Evolutionary conservation across 2,329 filamentous ascomycete species (phyloP).

Genomic region (Fusarium verticillioides): DNA sequence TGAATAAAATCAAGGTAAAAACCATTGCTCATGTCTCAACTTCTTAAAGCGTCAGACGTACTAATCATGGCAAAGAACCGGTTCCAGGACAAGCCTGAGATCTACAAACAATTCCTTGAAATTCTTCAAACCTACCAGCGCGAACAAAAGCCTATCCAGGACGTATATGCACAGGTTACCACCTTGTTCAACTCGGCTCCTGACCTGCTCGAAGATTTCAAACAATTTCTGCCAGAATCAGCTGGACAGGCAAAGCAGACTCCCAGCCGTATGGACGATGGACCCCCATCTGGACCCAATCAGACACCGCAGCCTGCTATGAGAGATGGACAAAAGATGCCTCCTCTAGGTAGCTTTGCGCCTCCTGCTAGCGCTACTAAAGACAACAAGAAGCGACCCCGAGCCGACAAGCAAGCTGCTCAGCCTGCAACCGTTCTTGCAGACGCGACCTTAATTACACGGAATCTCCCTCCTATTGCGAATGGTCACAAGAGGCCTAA

Average conservation of each 20-base stretch:
- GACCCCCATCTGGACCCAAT: conserved; percentile 54
- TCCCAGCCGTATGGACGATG: conserved; percentile 69
- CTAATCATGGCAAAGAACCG: conserved; percentile 75
- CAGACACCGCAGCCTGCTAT: conserved; percentile 66
- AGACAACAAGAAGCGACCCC: conserved; percentile 88
- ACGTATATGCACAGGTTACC: conserved; percentile 97
- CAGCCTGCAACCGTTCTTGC: conserved; percentile 57
- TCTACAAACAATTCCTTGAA: conserved; percentile 99
- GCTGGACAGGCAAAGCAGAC: conserved; percentile 63
- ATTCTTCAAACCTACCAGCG: conserved; percentile 98
- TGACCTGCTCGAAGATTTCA: conserved; percentile 96
- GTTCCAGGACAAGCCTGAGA: conserved; percentile 95
- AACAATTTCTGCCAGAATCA: conserved; percentile 96
- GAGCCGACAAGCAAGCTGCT: conserved; percentile 65
- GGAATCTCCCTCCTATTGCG: conserved; percentile 47
- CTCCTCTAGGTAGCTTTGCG: conserved; percentile 94
- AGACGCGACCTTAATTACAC: conserved; percentile 55
- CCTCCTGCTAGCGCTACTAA: conserved; percentile 83
- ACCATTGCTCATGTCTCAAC: neutral
- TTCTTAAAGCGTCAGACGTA: conserved; percentile 10
- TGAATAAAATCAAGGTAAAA: conserved; percentile 98
- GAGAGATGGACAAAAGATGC: conserved; percentile 79
- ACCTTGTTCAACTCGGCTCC: conserved; percentile 92
- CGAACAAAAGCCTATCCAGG: conserved; percentile 97
- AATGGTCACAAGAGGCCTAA: conserved; percentile 74